phyloP scores from a whole-genome alignment of 768 basidiomycete genomes.

The Psilocybe cubensis region DNA sequence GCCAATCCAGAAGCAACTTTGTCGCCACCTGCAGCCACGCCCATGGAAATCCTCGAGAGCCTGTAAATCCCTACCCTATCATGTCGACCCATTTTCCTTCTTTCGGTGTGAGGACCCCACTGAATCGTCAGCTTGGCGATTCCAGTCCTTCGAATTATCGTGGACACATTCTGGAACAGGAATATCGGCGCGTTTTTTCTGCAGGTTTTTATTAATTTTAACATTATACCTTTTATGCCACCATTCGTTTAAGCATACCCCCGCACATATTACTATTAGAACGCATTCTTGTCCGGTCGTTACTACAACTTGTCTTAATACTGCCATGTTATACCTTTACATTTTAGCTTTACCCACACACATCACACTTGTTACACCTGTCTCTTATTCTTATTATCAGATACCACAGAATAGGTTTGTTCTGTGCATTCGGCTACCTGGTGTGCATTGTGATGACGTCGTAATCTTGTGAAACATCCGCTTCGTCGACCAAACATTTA shows the following conservation, averaged over 20 bases:
- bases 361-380: background rate
- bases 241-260: background rate
- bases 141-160: background rate
- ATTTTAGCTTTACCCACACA: background rate
- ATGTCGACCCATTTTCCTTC: too few species aligned
- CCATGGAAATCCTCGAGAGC: constrained; percentile 10
- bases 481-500: background rate
- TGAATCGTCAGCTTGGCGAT: background rate
- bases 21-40: background rate
- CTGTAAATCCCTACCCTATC: background rate
- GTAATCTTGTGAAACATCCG: background rate
- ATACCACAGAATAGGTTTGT: too few species aligned
- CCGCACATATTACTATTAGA: background rate
- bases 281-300: background rate
- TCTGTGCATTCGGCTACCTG: background rate
- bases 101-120: background rate
- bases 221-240: background rate
- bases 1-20: background rate
- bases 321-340: background rate
- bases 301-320: background rate
- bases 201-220: background rate
- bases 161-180: background rate
- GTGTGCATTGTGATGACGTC: background rate
- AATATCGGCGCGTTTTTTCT: background rate
- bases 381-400: background rate